A percentile compares a stretch with the other conserved stretches of the same genome.
Evolutionary conservation across 768 basidiomycete genomes (phyloP).

Genomic region (Tylopilus intermedius): DNA sequence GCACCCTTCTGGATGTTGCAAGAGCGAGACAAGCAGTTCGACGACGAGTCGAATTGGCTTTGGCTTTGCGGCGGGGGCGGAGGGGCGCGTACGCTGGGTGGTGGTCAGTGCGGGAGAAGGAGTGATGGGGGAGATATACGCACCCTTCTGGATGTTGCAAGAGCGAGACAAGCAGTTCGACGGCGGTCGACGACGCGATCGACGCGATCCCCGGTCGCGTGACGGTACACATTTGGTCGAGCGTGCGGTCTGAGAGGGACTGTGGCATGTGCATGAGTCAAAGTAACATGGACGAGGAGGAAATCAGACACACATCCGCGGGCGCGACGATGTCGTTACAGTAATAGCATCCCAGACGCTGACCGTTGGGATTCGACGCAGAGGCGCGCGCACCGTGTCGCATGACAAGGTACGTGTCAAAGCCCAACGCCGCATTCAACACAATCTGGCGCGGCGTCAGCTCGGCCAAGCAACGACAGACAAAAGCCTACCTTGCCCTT

Average conservation of each 20-base stretch:
- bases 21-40: conserved; percentile 74
- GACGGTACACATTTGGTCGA: conserved; percentile 99
- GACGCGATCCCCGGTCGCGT: conserved; percentile 92
- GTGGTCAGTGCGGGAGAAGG: background rate
- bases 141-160: conserved; percentile 89
- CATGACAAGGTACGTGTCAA: conserved; percentile 96
- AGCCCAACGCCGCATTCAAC: conserved; percentile 90
- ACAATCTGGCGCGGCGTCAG: conserved; percentile 58
- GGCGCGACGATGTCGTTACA: conserved; percentile 98
- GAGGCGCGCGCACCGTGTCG: conserved; percentile 72
- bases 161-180: conserved; percentile 85
- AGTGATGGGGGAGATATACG: background rate
- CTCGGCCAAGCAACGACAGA: background rate
- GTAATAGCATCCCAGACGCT: conserved; percentile 86
- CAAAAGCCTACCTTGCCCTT: conserved; percentile 65
- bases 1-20: conserved; percentile 89
- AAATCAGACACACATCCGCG: conserved; percentile 61
- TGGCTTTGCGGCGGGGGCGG: conserved; percentile 54
- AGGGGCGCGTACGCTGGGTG: conserved; percentile 45
- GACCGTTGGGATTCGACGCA: conserved; percentile 23
- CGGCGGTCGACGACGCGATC: conserved; percentile 87
- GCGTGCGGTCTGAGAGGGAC: conserved; percentile 81
- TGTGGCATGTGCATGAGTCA: conserved; percentile 11
- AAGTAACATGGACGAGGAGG: background rate
- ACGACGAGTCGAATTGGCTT: conserved; percentile 15